A percentile compares a stretch with the other conserved stretches of the same genome.
phyloP scores from a whole-genome alignment of 495 filamentous ascomycete genomes.

The Hypomontagnella submonticulosa region DNA sequence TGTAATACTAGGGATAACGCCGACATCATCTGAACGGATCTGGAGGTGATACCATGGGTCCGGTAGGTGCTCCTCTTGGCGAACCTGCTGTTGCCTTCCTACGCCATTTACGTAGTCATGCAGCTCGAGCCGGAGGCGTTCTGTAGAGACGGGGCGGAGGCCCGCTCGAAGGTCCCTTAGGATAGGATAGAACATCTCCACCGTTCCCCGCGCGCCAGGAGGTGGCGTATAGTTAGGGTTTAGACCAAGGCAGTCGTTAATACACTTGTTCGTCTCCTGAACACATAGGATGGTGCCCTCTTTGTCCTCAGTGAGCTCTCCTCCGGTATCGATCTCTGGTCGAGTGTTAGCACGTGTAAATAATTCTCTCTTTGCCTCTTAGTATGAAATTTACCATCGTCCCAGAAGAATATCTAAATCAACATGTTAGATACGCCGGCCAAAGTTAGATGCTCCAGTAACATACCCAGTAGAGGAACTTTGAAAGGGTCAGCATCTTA shows the following conservation, averaged over 20 bases:
- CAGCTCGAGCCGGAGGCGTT: conserved; percentile 40
- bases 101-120: conserved; percentile 47
- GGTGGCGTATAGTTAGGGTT: conserved; percentile 43
- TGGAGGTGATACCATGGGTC: conserved; percentile 47
- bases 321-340: conserved; percentile 44
- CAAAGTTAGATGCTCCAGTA: background rate
- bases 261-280: conserved; percentile 41
- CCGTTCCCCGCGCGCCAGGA: conserved; percentile 30
- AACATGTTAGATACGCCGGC: background rate
- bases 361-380: background rate
- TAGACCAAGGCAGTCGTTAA: conserved; percentile 42
- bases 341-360: background rate
- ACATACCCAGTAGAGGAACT: conserved; percentile 47
- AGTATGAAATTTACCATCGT: conserved; percentile 35
- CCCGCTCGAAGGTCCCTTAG: conserved; percentile 39
- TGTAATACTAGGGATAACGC: conserved; percentile 44
- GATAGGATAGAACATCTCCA: conserved; percentile 45
- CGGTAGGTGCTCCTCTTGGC: conserved; percentile 38
- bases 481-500: conserved; percentile 36
- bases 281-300: conserved; percentile 39
- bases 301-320: conserved; percentile 42
- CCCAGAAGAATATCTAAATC: conserved; percentile 45
- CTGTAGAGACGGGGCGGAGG: conserved; percentile 27
- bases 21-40: conserved; percentile 44
- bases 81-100: conserved; percentile 38